These are phyloP conservation scores for Verbena officinalis DNA, from an alignment of 257 asterid species.

Conservation along the genomic window DNA sequence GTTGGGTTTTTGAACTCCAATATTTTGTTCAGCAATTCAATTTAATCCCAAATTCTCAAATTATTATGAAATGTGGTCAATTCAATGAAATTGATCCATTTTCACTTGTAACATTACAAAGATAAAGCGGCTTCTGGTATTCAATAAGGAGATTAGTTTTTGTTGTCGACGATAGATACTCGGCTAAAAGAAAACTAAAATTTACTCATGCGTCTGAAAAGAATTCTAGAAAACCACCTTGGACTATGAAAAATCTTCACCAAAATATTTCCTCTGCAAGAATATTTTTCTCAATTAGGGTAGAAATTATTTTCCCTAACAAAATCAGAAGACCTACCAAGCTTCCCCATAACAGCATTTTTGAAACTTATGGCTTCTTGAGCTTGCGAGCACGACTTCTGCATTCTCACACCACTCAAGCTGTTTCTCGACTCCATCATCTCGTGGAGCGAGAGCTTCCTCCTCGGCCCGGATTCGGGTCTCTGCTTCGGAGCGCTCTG, in stretches of 20 bases:
- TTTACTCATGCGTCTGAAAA: too few relatives aligned
- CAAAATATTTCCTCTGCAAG: too few relatives aligned
- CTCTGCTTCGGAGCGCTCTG: slow-evolving; percentile 81
- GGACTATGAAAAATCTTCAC: not conserved
- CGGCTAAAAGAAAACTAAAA: too few relatives aligned
- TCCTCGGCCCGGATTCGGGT: slow-evolving; percentile 57
- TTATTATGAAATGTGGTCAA: too few relatives aligned
- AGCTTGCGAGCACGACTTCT: slow-evolving; percentile 65
- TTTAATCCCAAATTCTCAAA: too few relatives aligned
- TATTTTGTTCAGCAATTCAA: too few relatives aligned
- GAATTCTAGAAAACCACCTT: not conserved
- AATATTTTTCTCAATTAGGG: slow-evolving; percentile 14
- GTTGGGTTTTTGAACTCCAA: too few relatives aligned
- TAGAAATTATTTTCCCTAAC: slow-evolving; percentile 9
- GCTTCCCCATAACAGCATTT: slow-evolving; percentile 58
- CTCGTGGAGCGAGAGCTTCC: slow-evolving; percentile 47
- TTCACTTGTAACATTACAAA: too few relatives aligned
- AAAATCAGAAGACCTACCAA: slow-evolving; percentile 51
- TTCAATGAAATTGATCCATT: too few relatives aligned
- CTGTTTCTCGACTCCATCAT: slow-evolving; percentile 68
- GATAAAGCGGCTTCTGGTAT: too few relatives aligned
- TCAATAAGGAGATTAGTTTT: too few relatives aligned
- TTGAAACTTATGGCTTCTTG: slow-evolving; percentile 58
- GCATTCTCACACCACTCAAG: slow-evolving; percentile 72
- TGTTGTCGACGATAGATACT: too few relatives aligned